Evolutionary conservation across 306 rosid species (phyloP).

Genomic region (Betula pendula): DNA sequence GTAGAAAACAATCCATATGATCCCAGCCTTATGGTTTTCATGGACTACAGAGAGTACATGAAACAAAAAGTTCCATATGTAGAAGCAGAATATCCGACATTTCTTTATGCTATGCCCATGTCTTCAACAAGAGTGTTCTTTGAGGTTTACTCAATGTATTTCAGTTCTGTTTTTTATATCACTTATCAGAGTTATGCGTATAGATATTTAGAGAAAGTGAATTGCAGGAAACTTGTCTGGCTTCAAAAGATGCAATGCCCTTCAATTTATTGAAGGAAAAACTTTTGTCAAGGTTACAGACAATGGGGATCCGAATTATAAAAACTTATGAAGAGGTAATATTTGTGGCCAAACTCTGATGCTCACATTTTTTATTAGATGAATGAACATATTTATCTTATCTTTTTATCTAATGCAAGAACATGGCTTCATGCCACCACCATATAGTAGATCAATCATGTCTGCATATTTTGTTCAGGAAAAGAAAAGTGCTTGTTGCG

Average conservation of each 20-base stretch:
- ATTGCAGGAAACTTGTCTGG: constrained; percentile 96
- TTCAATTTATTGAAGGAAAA: constrained; percentile 84
- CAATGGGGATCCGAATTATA: constrained; percentile 77
- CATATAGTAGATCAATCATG: not conserved
- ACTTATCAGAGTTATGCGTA: constrained; percentile 17
- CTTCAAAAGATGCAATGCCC: constrained; percentile 96
- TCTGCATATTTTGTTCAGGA: not conserved
- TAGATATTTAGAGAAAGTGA: constrained; percentile 22
- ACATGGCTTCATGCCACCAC: not conserved
- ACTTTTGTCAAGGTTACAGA: constrained; percentile 76
- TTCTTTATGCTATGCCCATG: constrained; percentile 97
- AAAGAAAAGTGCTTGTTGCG: not conserved
- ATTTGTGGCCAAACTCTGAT: constrained; percentile 17
- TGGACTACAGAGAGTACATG: constrained; percentile 92
- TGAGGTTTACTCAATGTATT: constrained; percentile 62
- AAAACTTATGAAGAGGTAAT: constrained; percentile 88
- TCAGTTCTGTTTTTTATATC: constrained; percentile 21
- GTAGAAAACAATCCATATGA: constrained; percentile 93
- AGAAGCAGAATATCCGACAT: constrained; percentile 84
- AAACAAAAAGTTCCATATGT: constrained; percentile 53
- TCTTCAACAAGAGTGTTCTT: constrained; percentile 85
- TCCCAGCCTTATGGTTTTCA: constrained; percentile 94
- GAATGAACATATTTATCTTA: not conserved
- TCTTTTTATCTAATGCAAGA: not conserved
- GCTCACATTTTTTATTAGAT: constrained; percentile 19